Percentiles rank a stretch among this genome's conserved stretches.
phyloP scores from a whole-genome alignment of 768 basidiomycete genomes.

The Mycena leptocephala region DNA sequence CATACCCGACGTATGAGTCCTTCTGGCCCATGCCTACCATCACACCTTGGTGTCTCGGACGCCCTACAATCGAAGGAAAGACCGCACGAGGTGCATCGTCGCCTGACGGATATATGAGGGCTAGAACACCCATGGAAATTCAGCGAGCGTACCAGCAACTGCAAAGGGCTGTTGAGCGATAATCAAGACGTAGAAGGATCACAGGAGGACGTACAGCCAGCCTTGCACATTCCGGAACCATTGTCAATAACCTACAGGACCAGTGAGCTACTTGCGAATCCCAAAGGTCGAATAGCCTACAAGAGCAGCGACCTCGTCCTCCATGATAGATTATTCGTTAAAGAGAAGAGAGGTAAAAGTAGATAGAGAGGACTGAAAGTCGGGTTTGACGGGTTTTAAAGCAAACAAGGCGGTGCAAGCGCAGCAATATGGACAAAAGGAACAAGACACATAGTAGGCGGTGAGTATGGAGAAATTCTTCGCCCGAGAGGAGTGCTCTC shows the following conservation, averaged over 20 bases:
- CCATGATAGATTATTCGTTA: conserved; percentile 56
- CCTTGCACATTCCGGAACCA: conserved; percentile 99
- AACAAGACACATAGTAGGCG: neutral
- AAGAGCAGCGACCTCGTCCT: conserved; percentile 77
- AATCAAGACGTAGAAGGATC: too few relatives aligned
- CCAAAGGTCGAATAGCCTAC: conserved; percentile 46
- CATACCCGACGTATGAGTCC: conserved; percentile 82
- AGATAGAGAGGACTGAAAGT: neutral
- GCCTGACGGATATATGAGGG: conserved; percentile 36
- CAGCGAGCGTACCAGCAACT: conserved; percentile 74
- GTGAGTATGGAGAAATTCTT: neutral
- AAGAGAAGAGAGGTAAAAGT: conserved; percentile 6
- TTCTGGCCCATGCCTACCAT: conserved; percentile 87
- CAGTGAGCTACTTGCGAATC: neutral
- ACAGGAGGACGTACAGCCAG: conserved; percentile 97
- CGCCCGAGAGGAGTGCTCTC: neutral
- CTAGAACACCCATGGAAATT: neutral
- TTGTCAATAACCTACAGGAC: conserved; percentile 84
- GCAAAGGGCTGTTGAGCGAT: conserved; percentile 39
- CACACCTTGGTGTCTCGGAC: conserved; percentile 55
- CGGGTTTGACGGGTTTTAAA: neutral
- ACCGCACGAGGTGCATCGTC: conserved; percentile 4
- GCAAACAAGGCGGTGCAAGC: neutral
- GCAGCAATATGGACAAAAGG: neutral
- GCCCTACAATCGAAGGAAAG: neutral